Base-by-base conservation (phyloP, 768 basidiomycete genomes). In the Russula abietina region DNA sequence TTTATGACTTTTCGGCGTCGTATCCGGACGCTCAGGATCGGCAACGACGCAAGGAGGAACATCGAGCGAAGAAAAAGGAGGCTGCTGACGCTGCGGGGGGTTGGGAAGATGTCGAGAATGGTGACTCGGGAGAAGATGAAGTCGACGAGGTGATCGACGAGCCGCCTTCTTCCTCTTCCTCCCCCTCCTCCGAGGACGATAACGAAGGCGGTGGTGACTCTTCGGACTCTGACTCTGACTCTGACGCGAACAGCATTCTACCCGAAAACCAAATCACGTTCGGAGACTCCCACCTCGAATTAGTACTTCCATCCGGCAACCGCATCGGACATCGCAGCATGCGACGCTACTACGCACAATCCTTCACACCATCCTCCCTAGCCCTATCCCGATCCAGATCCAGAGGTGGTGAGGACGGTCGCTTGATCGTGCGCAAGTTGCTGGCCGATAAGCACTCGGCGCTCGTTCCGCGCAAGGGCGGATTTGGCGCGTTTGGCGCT, bases 321-420 rank as follows among this genome's bases (percentile, higher is more conserved):
- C 86, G 93, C 26, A 89, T 99, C 70, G 94, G 93, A 0, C 97
- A 99, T 72, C 87, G 95, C 51, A 85, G 85, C 55, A 85, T 98
- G 80, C 82, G 80, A 52, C 81, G 88, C 54, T 93, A 96, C 73
- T 95, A 97, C 71, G 81, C 85, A 0, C 96, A 98, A 74, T 87
- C 86, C 0, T 86, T 92, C 75, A 17, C 38, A 12, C 4, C 36
- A 12, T 11, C 36, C 5, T 30, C 2, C 28, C 28, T n/a, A n/a
- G n/a, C n/a, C n/a, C n/a, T n/a, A n/a, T n/a, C n/a, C n/a, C n/a
- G n/a, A n/a, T n/a, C n/a, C n/a, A n/a, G 28, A 16, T 16, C 38
- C 38, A 14, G 38, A 17, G 38, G 38, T 38, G 36, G 12, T 4
- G 36, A 5, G 8, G 81, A 84, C 67, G 90, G 86, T 45, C 82